Conservation (phyloP, 106 monocot species). For the Gastrodia elata region DNA sequence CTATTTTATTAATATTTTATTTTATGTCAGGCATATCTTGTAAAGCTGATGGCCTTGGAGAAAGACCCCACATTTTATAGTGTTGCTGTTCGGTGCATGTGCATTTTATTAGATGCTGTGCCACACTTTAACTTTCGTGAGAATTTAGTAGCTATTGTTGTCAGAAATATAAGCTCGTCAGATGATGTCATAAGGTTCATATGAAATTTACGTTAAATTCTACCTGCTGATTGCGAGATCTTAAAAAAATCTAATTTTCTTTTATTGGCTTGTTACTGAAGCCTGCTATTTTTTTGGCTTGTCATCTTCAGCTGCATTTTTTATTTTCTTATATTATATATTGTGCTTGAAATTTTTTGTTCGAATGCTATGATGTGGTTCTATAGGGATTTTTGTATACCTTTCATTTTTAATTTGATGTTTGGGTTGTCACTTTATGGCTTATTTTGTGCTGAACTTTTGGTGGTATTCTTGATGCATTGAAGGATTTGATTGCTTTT, state of each 20-base stretch:
- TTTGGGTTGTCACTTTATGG: neutral
- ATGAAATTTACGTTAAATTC: neutral
- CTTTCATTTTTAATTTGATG: neutral
- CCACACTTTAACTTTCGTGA: constrained; percentile 87
- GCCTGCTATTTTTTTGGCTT: neutral
- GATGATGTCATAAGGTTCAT: constrained; percentile 77
- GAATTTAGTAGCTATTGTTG: constrained; percentile 41
- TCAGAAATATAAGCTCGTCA: constrained; percentile 67
- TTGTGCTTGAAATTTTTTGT: neutral
- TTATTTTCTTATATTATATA: neutral
- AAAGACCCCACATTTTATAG: constrained; percentile 38
- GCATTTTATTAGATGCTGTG: constrained; percentile 63
- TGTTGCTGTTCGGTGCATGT: constrained; percentile 76
- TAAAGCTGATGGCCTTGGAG: constrained; percentile 50
- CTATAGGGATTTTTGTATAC: neutral
- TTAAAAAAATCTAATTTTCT: neutral
- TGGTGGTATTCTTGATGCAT: neutral
- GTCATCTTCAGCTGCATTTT: neutral
- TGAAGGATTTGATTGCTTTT: neutral
- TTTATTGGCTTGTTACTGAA: neutral
- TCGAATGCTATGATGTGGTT: neutral
- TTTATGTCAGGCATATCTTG: constrained; percentile 54
- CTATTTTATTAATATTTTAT: constrained; percentile 2
- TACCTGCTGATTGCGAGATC: neutral
- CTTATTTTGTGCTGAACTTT: neutral